Evolutionary conservation across 148 eudicot species (phyloP).

Genomic region (Rhododendron henanense): DNA sequence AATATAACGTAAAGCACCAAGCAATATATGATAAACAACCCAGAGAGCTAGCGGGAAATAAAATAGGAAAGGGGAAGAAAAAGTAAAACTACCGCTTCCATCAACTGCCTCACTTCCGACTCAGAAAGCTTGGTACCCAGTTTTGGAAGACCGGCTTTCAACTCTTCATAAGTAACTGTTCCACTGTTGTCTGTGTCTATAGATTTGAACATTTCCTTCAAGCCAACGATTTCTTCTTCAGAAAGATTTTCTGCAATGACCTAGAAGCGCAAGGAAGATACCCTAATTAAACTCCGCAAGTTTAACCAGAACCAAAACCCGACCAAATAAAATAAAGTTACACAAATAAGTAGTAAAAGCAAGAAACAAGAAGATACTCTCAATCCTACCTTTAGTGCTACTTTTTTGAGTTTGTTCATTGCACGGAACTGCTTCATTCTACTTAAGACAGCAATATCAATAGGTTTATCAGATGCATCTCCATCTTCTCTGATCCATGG

Average conservation of each 20-base stretch:
- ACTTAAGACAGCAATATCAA: constrained; percentile 83
- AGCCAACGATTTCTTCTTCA: constrained; percentile 93
- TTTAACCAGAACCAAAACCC: constrained; percentile 8
- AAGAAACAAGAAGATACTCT: constrained; percentile 1
- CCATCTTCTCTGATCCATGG: constrained; percentile 98
- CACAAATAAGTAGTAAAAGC: not conserved
- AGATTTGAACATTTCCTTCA: constrained; percentile 94
- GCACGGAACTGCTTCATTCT: constrained; percentile 99
- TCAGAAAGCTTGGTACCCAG: constrained; percentile 85
- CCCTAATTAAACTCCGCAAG: not conserved
- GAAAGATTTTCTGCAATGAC: constrained; percentile 96
- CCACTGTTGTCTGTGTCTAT: constrained; percentile 93
- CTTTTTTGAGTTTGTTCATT: constrained; percentile 96
- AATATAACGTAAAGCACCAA: not conserved
- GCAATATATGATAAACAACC: not conserved
- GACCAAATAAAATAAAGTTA: not conserved
- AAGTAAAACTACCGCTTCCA: constrained; percentile 79
- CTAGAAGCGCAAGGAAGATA: constrained; percentile 31
- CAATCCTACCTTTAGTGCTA: constrained; percentile 74
- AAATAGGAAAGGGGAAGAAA: constrained; percentile 4
- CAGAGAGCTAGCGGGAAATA: not conserved
- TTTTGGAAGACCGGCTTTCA: constrained; percentile 87
- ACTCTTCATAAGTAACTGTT: constrained; percentile 87
- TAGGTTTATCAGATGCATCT: constrained; percentile 97
- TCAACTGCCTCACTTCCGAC: constrained; percentile 84